These are phyloP conservation scores for Myrmaecium sp. DNA, from an alignment of 2,329 filamentous ascomycete species.

Conservation along the genomic window DNA sequence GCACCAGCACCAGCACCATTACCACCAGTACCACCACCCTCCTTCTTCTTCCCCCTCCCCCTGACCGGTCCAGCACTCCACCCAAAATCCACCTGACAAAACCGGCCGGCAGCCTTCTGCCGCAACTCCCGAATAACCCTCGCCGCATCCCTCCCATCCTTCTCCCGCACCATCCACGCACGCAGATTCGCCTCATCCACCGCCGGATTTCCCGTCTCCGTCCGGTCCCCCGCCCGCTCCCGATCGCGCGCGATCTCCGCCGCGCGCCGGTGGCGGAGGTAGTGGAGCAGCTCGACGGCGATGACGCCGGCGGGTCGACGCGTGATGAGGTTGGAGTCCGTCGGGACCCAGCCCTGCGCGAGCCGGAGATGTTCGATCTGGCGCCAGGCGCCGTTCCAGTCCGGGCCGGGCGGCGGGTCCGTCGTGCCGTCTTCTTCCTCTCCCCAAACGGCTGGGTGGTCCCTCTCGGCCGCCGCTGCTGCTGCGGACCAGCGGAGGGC, in stretches of 20 bases:
- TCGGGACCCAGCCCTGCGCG: constrained; percentile 28
- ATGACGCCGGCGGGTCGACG: constrained; percentile 19
- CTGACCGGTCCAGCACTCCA: too few relatives aligned
- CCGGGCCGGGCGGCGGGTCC: constrained; percentile 9
- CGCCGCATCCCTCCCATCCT: constrained; percentile 15
- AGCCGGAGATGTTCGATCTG: constrained; percentile 25
- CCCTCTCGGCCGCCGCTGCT: neutral
- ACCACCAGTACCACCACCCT: neutral
- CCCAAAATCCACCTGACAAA: constrained; percentile 8
- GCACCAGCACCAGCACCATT: neutral
- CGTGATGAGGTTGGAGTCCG: constrained; percentile 12
- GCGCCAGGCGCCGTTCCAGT: constrained; percentile 27
- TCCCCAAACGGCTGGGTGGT: neutral
- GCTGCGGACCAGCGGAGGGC: neutral
- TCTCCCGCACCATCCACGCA: constrained; percentile 24
- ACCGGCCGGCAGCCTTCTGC: constrained; percentile 5
- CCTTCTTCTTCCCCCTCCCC: constrained; percentile 1
- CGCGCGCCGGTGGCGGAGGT: constrained; percentile 16
- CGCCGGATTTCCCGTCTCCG: constrained; percentile 6
- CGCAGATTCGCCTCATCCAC: constrained; percentile 8
- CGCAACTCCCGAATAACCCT: constrained; percentile 14
- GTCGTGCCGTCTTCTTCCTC: constrained; percentile 7
- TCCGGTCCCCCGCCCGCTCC: constrained; percentile 1
- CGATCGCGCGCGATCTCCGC: constrained; percentile 6
- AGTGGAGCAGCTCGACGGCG: constrained; percentile 17